Evolutionary conservation across 768 basidiomycete species (phyloP).

Genomic region (Lentinula detonsa): DNA sequence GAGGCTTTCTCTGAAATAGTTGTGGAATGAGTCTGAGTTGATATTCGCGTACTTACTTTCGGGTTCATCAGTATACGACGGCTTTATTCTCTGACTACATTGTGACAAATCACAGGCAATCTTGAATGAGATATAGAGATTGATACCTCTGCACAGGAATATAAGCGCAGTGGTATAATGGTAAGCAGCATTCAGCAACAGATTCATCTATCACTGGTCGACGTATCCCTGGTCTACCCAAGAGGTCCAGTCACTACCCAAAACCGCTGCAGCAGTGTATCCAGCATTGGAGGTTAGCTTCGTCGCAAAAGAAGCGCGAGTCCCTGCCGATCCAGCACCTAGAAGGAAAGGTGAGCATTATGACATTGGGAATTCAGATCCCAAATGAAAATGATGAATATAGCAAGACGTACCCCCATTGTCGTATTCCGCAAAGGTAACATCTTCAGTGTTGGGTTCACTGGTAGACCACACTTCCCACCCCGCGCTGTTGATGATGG

Average conservation of each 20-base stretch:
- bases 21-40: no score
- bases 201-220: neutral
- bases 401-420: conserved; percentile 12
- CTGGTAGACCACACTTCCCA: conserved; percentile 20
- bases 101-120: no score
- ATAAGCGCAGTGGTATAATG: no score
- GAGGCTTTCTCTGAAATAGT: no score
- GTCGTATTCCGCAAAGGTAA: conserved; percentile 19
- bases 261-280: conserved; percentile 14
- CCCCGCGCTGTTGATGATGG: conserved; percentile 19
- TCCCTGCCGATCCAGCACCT: conserved; percentile 19
- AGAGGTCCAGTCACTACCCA: conserved; percentile 17
- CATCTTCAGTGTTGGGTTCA: conserved; percentile 20
- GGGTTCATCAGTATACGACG: no score
- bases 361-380: neutral
- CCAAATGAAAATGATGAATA: neutral
- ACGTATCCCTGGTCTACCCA: conserved; percentile 20
- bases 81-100: no score
- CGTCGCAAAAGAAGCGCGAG: conserved; percentile 18
- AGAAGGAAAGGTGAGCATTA: neutral
- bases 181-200: no score
- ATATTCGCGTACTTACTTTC: no score
- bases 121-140: no score
- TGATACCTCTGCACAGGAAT: no score
- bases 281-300: conserved; percentile 15